Conservation (phyloP, 2,329 filamentous ascomycete species). For the Fusarium sp. region DNA sequence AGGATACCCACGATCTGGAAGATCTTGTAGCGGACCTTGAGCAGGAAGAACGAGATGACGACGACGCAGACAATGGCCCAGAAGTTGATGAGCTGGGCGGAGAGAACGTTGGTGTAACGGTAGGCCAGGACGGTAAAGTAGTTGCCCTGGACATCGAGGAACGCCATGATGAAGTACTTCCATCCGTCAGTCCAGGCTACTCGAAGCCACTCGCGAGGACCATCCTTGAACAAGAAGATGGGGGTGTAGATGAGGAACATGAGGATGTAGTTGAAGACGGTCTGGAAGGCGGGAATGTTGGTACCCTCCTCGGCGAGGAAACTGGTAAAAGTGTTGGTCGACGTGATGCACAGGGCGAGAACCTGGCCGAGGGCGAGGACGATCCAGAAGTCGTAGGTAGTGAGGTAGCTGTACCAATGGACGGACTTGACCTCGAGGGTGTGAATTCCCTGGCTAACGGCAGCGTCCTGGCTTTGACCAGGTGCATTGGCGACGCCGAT, state of each 20-base stretch:
- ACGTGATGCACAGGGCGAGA: slow-evolving; percentile 89
- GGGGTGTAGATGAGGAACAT: slow-evolving; percentile 85
- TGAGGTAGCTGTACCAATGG: slow-evolving; percentile 79
- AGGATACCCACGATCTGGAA: slow-evolving; percentile 89
- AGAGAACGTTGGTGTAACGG: slow-evolving; percentile 90
- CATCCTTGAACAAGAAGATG: slow-evolving; percentile 83
- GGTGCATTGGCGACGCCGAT: slow-evolving; percentile 6
- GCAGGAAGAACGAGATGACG: slow-evolving; percentile 81
- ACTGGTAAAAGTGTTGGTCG: slow-evolving; percentile 89
- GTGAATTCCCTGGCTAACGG: slow-evolving; percentile 64
- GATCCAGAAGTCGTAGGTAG: slow-evolving; percentile 88
- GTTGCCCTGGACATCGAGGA: slow-evolving; percentile 95
- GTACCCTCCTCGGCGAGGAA: slow-evolving; percentile 76
- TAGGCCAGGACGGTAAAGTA: slow-evolving; percentile 98
- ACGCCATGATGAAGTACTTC: slow-evolving; percentile 93
- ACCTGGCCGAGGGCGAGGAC: slow-evolving; percentile 85
- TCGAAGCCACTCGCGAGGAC: slow-evolving; percentile 74
- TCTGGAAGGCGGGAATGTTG: slow-evolving; percentile 94
- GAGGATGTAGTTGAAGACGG: slow-evolving; percentile 92
- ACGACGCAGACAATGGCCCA: slow-evolving; percentile 98
- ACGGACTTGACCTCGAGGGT: slow-evolving; percentile 65
- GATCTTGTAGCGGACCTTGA: slow-evolving; percentile 89
- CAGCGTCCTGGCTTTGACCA: slow-evolving; percentile 44
- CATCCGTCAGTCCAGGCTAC: slow-evolving; percentile 80
- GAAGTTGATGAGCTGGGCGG: slow-evolving; percentile 96